Evolutionary conservation across 2,329 filamentous ascomycete genomes (phyloP).

Genomic region (Epichloe gansuensis): DNA sequence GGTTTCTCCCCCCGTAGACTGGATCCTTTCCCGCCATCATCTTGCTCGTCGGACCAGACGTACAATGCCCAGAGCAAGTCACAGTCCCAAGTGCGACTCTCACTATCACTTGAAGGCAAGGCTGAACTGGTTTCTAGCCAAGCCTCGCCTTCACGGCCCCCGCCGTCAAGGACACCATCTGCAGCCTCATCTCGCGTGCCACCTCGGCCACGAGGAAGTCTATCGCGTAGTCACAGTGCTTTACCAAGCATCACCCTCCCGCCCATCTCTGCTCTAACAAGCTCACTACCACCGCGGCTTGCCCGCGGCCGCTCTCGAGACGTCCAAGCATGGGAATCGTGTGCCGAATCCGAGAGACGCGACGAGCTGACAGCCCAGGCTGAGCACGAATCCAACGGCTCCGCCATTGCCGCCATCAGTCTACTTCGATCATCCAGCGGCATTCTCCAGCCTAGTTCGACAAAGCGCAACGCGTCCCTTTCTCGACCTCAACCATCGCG

Average conservation of each 20-base stretch:
- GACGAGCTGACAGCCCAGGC: slow-evolving; percentile 71
- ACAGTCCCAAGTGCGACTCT: slow-evolving; percentile 55
- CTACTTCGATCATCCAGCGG: slow-evolving; percentile 58
- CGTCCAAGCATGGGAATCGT: slow-evolving; percentile 82
- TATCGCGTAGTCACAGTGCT: slow-evolving; percentile 62
- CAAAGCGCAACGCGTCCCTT: slow-evolving; percentile 49
- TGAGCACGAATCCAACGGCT: slow-evolving; percentile 67
- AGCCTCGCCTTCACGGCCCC: slow-evolving; percentile 48
- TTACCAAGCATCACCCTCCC: slow-evolving; percentile 45
- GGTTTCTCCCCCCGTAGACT: slow-evolving; percentile 17
- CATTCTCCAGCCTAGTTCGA: slow-evolving; percentile 40
- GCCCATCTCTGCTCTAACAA: slow-evolving; percentile 40
- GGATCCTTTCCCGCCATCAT: slow-evolving; percentile 30
- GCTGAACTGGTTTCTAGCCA: slow-evolving; percentile 70
- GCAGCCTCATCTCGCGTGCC: slow-evolving; percentile 33
- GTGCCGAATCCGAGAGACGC: slow-evolving; percentile 66
- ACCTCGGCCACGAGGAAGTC: slow-evolving; percentile 32
- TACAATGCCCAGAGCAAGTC: slow-evolving; percentile 22
- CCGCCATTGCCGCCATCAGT: slow-evolving; percentile 68
- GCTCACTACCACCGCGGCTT: slow-evolving; percentile 40
- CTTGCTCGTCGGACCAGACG: slow-evolving; percentile 29
- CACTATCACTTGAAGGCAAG: slow-evolving; percentile 77
- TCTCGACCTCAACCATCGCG: slow-evolving; percentile 18
- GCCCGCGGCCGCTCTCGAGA: slow-evolving; percentile 68
- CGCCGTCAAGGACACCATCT: slow-evolving; percentile 33